Percentiles rank a stretch among this genome's conserved stretches.
These are phyloP conservation scores for Psilocybe subaeruginosa DNA, from an alignment of 768 basidiomycete genomes.

Conservation along the genomic window DNA sequence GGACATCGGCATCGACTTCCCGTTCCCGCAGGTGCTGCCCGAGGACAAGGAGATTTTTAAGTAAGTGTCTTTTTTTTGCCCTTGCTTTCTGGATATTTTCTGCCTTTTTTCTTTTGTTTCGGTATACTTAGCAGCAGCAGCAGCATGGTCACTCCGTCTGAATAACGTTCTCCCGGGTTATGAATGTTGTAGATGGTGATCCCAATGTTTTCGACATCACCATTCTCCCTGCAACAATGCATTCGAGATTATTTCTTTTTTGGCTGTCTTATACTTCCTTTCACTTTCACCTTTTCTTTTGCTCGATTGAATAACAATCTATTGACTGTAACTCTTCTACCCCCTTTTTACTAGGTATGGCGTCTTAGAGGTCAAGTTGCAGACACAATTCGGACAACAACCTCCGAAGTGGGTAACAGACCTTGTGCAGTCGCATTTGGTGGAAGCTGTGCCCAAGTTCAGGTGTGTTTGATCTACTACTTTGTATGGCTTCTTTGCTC, in stretches of 20 bases:
- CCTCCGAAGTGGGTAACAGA: constrained; percentile 97
- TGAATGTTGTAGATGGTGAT: no score
- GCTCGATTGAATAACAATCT: background rate
- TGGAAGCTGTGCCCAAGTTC: constrained; percentile 98
- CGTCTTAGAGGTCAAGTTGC: constrained; percentile 95
- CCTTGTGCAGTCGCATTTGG: constrained; percentile 92
- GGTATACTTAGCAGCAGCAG: no score
- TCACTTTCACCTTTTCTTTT: no score
- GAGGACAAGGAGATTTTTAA: constrained; percentile 95
- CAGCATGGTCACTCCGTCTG: no score
- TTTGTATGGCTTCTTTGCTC: background rate
- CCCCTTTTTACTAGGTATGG: constrained; percentile 60
- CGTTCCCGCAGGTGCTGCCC: constrained; percentile 73
- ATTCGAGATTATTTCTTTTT: no score
- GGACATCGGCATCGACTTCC: constrained; percentile 91
- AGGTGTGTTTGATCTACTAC: constrained; percentile 48
- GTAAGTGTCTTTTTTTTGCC: constrained; percentile 34
- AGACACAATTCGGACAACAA: constrained; percentile 94
- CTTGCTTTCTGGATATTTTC: background rate
- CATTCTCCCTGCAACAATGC: no score
- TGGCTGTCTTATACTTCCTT: no score
- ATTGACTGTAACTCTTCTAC: background rate
- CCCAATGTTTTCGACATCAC: no score
- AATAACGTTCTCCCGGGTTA: no score
- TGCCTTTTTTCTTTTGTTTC: background rate